Evolutionary conservation across 2,329 filamentous ascomycete genomes (phyloP), one percentile per base, ranked within the genome.

Genomic region (Fusarium sp.): DNA sequence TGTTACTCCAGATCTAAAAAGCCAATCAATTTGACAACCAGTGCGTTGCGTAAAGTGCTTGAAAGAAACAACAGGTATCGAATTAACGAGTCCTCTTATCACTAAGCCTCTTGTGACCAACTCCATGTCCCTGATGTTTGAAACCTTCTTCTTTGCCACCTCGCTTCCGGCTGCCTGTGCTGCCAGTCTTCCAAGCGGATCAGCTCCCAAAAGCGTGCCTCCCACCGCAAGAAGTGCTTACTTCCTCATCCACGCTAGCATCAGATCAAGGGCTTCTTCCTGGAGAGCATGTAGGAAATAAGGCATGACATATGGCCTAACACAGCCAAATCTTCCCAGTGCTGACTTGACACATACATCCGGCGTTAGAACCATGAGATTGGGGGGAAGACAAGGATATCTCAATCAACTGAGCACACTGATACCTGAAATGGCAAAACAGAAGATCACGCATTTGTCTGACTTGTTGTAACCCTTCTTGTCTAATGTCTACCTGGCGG

Each of bases 271-370:
- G 6, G 41, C 20, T n/a, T 11, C 35, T 52, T 52, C 45, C 27
- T 27, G 20, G 23, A 64, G 37, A 32, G 35, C 56, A 34, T 66
- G 56, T 13, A 45, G 64, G 11, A 59, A 35, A 52, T 66, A 66
- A n/a, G 64, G 64, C 39, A 61, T 35, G 5, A 66, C 14, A n/a
- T 50, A 5, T 16, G 56, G 54, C 11, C 56, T 59, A 25, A 56
- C 64, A 41, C 64, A 66, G 14, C 64, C 64, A 8, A 66, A 43
- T 20, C 45, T 60, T 10, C 25, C 64, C 8, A 66, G 16, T 11
- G 64, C 64, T 9, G 64, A 23, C 45, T 41, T 48, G 34, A 61
- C 64, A 56, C 64, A 66, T n/a, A 23, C 43, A 32, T 56, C 23
- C 6, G 56, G 54, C 11, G 34, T 58, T 6, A 56, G 56, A 16